Evolutionary conservation across 352 stramenopile genomes (phyloP), one percentile per base, ranked within the genome.

Genomic region (Globisporangium okanoganense): DNA sequence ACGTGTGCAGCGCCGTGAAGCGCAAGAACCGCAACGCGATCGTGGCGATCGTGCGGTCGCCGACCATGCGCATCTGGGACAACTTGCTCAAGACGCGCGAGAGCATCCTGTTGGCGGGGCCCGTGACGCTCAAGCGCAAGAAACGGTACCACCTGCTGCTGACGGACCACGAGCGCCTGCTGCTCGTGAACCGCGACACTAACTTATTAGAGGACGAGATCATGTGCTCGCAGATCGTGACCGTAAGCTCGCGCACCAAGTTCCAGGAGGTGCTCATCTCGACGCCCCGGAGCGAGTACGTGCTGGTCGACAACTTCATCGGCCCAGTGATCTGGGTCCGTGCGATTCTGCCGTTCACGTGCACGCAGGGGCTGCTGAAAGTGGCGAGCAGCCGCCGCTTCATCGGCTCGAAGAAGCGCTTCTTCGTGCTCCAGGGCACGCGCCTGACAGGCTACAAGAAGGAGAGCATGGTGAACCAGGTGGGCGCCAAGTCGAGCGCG

Each of bases 151-250:
- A 94, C 61, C 54, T 94, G 61, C 65, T 94, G 53, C 75, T 94
- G 41, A 94, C 85, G 38, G 81, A 92, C 61, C 82, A 94, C 69
- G 85, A 94, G 66, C 85, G 85, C 12, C 69, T 94, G 54, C 70
- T 94, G 31, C 90, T 94, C 71, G 78, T 94, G 62, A 94, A 94
- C 78, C 90, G 90, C 69, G 83, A 90, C 54, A 90, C 82, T 68
- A 94, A 94, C 71, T 79, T 90, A 78, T 79, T 94, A 69, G 85
- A 94, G 58, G 85, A 94, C 66, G 85, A 94, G 69, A 85, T 94
- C 70, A 90, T 94, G 78, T 92, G 85, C 72, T 82, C 79, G 13
- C 85, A 92, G 59, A 91, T 94, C 62, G 82, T 94, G 65, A 94
- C 85, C 4, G 82, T 94, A 61, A 94, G 85, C 66, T 91, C 80